Conservation (phyloP, 495 filamentous ascomycete genomes). For the Penicillium coffeae region DNA sequence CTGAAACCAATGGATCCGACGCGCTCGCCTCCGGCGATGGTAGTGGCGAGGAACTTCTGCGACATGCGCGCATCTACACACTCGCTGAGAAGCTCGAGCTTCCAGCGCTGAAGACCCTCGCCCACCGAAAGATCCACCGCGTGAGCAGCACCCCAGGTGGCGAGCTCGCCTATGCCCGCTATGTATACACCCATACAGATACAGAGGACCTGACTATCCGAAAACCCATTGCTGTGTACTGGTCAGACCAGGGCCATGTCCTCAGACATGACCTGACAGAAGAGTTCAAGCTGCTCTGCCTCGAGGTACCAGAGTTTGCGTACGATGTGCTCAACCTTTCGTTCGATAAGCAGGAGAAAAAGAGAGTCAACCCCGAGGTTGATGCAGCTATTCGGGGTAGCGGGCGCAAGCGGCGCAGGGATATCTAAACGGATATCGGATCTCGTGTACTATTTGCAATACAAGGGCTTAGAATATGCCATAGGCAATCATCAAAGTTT, state of each 20-base stretch:
- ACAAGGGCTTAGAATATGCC: too few species aligned
- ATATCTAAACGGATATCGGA: neutral
- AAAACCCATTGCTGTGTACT: constrained; percentile 83
- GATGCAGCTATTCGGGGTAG: neutral
- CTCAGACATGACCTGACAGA: constrained; percentile 79
- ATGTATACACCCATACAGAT: constrained; percentile 75
- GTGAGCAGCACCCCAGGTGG: constrained; percentile 80
- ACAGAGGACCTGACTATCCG: constrained; percentile 69
- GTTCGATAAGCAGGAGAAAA: constrained; percentile 62
- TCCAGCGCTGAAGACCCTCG: constrained; percentile 67
- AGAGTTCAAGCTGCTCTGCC: constrained; percentile 74
- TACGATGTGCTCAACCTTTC: constrained; percentile 81
- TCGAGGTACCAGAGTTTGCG: constrained; percentile 85
- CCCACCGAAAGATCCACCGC: constrained; percentile 84
- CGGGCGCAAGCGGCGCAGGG: neutral
- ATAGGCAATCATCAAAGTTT: too few species aligned
- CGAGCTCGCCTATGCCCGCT: constrained; percentile 85
- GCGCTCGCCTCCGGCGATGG: constrained; percentile 63
- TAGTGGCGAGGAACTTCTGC: constrained; percentile 71
- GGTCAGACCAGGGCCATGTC: constrained; percentile 76
- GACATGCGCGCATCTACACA: constrained; percentile 85
- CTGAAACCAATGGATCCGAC: constrained; percentile 47
- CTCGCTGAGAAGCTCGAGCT: constrained; percentile 77
- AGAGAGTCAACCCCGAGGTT: neutral
- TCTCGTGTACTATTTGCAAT: neutral